Base-by-base conservation (phyloP, 2,329 filamentous ascomycete genomes). In the Huntiella bhutanensis region DNA sequence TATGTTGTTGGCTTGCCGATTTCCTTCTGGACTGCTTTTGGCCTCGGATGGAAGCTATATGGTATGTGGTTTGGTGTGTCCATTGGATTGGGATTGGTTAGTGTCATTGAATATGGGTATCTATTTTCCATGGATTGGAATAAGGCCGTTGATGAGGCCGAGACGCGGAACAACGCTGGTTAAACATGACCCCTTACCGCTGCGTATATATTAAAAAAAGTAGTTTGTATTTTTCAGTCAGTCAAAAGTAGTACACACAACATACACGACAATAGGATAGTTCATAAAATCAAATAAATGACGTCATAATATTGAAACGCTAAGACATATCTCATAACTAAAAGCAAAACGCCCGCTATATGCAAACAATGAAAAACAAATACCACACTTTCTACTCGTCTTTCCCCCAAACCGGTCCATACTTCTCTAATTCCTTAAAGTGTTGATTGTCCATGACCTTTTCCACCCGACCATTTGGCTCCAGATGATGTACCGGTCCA, bases 1-100 rank as follows among this genome's bases (percentile, higher is more conserved):
- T 98, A 96, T 60, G 65, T 73, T 13, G 70, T 96, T 19, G 88
- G 84, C 0, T 68, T 96, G 61, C 88, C 91, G 0, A 74, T 94
- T 33, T 84, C 80, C 35, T 80, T 95, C 53, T 75, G 72, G 4
- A 74, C 81, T 0, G 81, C 78, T 0, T 94, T 96, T 59, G 80
- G 76, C 0, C 63, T 87, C 3, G 69, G 69, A 15, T 92, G 82
- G 85, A 75, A 76, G 41, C 64, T 96, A 34, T 68, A 75, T 47
- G 88, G 88, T 0, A 65, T 96, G 13, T 96, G 88, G 88, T 65
- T 69, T 10, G 82, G 84, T 15, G 75, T 86, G 5, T 80, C 78
- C 0, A 60, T 92, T 52, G 87, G 82, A 1, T 64, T 93, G 11
- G 61, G 68, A 4, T 60, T 80, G 68, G 69, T 73, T 11, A 61